phyloP scores from a whole-genome alignment of 495 filamentous ascomycete genomes.

The Beverwykella pulmonaria region DNA sequence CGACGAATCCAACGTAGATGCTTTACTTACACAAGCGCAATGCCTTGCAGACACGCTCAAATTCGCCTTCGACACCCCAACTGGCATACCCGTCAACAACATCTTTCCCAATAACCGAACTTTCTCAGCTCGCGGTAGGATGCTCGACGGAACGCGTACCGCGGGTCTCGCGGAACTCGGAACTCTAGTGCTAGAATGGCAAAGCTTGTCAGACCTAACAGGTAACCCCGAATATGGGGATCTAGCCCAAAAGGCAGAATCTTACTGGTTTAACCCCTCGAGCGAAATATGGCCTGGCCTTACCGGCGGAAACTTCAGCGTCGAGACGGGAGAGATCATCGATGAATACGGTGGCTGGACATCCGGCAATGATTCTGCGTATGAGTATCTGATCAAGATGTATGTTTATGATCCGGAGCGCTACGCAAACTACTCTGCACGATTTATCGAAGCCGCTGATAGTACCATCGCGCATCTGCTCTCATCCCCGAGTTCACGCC shows the following conservation, averaged over 20 bases:
- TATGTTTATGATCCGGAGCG: slow-evolving; percentile 75
- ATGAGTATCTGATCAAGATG: slow-evolving; percentile 95
- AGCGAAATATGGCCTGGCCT: slow-evolving; percentile 77
- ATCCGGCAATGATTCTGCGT: slow-evolving; percentile 78
- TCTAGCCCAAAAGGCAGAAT: slow-evolving; percentile 69
- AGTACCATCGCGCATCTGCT: slow-evolving; percentile 72
- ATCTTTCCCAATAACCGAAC: slow-evolving; percentile 58
- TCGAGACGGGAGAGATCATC: slow-evolving; percentile 64
- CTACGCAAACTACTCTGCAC: slow-evolving; percentile 50
- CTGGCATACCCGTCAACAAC: slow-evolving; percentile 76
- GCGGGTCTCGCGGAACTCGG: slow-evolving; percentile 44
- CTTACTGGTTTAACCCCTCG: slow-evolving; percentile 68
- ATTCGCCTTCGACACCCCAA: slow-evolving; percentile 74
- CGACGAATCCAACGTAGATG: slow-evolving; percentile 51
- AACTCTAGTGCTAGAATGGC: slow-evolving; percentile 76
- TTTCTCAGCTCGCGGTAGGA: slow-evolving; percentile 16
- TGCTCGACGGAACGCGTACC: slow-evolving; percentile 20
- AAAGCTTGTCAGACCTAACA: slow-evolving; percentile 75
- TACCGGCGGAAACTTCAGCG: slow-evolving; percentile 69
- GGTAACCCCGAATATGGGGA: slow-evolving; percentile 65
- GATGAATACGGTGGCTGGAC: slow-evolving; percentile 79
- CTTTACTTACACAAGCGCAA: slow-evolving; percentile 66
- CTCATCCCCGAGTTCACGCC: slow-evolving; percentile 68
- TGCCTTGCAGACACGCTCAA: slow-evolving; percentile 71
- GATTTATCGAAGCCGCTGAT: slow-evolving; percentile 77